Conservation (phyloP, 371 early-diverging fungal genomes). For the Rhizopus stolonifer region DNA sequence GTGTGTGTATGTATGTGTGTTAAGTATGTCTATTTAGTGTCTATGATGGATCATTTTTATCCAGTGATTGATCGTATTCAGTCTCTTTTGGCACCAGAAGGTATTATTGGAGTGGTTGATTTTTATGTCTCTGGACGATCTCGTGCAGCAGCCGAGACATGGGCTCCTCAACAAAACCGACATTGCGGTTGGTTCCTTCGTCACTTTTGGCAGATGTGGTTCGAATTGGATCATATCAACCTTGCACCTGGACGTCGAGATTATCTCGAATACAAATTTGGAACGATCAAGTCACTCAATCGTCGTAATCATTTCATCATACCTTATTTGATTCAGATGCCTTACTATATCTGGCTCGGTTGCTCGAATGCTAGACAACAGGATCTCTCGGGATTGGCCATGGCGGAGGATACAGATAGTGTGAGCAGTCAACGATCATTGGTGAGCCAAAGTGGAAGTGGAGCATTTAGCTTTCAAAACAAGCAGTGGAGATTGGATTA, state of each 20-base stretch:
- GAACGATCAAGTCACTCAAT: conserved; percentile 72
- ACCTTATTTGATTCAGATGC: conserved; percentile 76
- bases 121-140: conserved; percentile 73
- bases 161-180: conserved; percentile 53
- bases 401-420: conserved; percentile 36
- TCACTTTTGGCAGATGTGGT: conserved; percentile 82
- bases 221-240: conserved; percentile 78
- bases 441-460: not conserved
- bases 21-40: conserved; percentile 47
- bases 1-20: no score
- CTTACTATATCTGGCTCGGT: conserved; percentile 86
- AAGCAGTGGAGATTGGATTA: conserved; percentile 70
- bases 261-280: conserved; percentile 83
- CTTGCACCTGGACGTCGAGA: conserved; percentile 78
- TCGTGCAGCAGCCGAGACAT: conserved; percentile 56
- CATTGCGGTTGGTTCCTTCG: conserved; percentile 78
- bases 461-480: conserved; percentile 27
- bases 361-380: conserved; percentile 37
- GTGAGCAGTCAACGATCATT: conserved; percentile 35
- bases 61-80: conserved; percentile 72
- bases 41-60: conserved; percentile 81
- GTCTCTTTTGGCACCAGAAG: conserved; percentile 62
- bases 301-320: conserved; percentile 74
- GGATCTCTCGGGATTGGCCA: conserved; percentile 27
- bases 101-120: conserved; percentile 78